Evolutionary conservation across 257 asterid species (phyloP), one percentile per base, ranked within the genome.

Genomic region (Fraxinus cuspidata): DNA sequence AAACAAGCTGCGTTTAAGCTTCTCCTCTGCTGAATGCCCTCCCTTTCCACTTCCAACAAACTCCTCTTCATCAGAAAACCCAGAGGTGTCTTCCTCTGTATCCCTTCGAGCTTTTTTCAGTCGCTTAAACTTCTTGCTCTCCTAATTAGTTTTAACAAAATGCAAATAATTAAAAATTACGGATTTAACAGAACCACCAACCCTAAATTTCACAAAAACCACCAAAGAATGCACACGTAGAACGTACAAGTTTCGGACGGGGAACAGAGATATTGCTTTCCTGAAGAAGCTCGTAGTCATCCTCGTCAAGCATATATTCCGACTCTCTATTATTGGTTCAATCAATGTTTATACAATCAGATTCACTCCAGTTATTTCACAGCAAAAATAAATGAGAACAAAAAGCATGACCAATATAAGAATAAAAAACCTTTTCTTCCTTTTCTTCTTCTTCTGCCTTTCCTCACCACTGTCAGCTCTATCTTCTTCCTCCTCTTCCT

Each of bases 241-340:
- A 40, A 82, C 78, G 67, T 76, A 84, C 78, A 60, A n/a, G 64
- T 81, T 89, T 93, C n/a, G 97, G 99, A 19, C 98, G 96, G 83
- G 88, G 86, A 80, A 95, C 98, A 10, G 96, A 78, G 67, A 93
- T 90, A 78, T 95, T 93, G 86, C 92, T 91, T 81, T 95, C 99
- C 87, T 95, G 94, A 68, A 95, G 96, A 72, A 95, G 97, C 81
- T 88, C 97, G 71, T 93, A 93, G 78, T 95, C 98, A 84, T 95
- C 99, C 75, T 90, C 99, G 74, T 95, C 99, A 51, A 95, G 96
- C 73, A 67, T 84, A 74, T 84, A 91, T 84, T 90, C 93, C 1
- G 96, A 87, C 74, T 89, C 98, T 86, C 99, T 95, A 71, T 29
- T 77, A 42, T 71, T 42, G 63, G 64, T 28, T 34, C 23, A 25